A percentile compares a stretch with the other conserved stretches of the same genome.
Conservation (phyloP, 2,329 filamentous ascomycete genomes). For the Coniella lustricola region DNA sequence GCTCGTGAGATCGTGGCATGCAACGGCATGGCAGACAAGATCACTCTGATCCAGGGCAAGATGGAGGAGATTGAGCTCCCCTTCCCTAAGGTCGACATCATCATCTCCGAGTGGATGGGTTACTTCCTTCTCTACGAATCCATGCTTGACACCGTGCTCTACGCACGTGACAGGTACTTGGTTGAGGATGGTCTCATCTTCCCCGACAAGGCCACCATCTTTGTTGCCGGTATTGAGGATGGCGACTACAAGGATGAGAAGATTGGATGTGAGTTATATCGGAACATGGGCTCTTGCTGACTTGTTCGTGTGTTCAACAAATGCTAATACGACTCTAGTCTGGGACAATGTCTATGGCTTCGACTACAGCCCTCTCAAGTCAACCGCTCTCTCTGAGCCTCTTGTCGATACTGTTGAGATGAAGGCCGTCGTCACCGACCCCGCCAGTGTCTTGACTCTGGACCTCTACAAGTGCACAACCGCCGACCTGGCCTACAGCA, state of each 20-base stretch:
- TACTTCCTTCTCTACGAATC: slow-evolving; percentile 98
- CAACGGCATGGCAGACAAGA: slow-evolving; percentile 92
- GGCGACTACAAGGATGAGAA: slow-evolving; percentile 99
- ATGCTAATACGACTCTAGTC: slow-evolving; percentile 47
- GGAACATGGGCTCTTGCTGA: background rate
- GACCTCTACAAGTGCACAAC: slow-evolving; percentile 88
- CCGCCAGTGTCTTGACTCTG: slow-evolving; percentile 73
- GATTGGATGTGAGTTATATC: slow-evolving; percentile 77
- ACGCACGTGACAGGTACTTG: slow-evolving; percentile 90
- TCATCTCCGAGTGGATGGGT: slow-evolving; percentile 99
- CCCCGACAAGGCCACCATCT: slow-evolving; percentile 98
- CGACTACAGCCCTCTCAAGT: slow-evolving; percentile 89
- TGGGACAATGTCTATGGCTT: slow-evolving; percentile 99
- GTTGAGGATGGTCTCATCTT: slow-evolving; percentile 85
- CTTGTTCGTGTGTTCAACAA: background rate
- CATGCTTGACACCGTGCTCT: slow-evolving; percentile 98
- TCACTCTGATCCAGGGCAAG: slow-evolving; percentile 96
- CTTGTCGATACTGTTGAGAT: slow-evolving; percentile 97
- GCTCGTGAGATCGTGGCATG: slow-evolving; percentile 86
- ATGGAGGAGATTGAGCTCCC: slow-evolving; percentile 98
- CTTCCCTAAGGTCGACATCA: slow-evolving; percentile 95
- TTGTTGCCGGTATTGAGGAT: slow-evolving; percentile 93
- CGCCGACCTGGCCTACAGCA: slow-evolving; percentile 75
- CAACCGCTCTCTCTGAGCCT: slow-evolving; percentile 87
- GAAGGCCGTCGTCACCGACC: slow-evolving; percentile 94